A percentile compares a stretch with the other conserved stretches of the same genome.
phyloP scores from a whole-genome alignment of 306 rosid species.

The Ammopiptanthus mongolicus region DNA sequence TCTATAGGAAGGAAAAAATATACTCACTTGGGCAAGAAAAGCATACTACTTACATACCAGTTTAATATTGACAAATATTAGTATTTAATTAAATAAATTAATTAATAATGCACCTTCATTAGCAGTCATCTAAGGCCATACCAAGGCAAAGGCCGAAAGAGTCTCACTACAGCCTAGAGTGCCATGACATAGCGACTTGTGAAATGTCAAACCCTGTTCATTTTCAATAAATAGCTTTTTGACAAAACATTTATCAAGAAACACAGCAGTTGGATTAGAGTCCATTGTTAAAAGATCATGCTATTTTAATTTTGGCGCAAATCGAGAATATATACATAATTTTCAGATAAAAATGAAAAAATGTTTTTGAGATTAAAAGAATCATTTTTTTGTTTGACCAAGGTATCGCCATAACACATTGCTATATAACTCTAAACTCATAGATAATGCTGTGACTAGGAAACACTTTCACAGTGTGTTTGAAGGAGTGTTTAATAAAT shows the following conservation, averaged over 20 bases:
- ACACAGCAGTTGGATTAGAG: no score
- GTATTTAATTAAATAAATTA: neutral
- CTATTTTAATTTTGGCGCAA: neutral
- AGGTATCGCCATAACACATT: no score
- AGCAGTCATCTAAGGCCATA: neutral
- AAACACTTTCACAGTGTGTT: no score
- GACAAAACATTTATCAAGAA: no score
- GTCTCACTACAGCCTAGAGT: neutral
- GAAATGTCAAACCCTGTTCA: neutral
- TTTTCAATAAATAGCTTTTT: neutral
- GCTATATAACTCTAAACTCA: no score
- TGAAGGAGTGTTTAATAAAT: no score
- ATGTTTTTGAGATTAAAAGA: neutral
- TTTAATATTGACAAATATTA: neutral
- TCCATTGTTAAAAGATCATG: neutral
- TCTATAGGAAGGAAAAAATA: neutral
- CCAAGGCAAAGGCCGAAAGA: neutral
- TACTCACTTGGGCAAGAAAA: neutral
- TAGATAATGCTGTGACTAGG: no score
- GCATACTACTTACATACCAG: neutral
- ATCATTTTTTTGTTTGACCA: no score
- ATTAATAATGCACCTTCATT: neutral
- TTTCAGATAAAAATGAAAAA: neutral
- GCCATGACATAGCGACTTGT: neutral
- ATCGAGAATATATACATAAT: neutral